phyloP scores from a whole-genome alignment of 2,329 filamentous ascomycete genomes.

The Whalleya microplaca region DNA sequence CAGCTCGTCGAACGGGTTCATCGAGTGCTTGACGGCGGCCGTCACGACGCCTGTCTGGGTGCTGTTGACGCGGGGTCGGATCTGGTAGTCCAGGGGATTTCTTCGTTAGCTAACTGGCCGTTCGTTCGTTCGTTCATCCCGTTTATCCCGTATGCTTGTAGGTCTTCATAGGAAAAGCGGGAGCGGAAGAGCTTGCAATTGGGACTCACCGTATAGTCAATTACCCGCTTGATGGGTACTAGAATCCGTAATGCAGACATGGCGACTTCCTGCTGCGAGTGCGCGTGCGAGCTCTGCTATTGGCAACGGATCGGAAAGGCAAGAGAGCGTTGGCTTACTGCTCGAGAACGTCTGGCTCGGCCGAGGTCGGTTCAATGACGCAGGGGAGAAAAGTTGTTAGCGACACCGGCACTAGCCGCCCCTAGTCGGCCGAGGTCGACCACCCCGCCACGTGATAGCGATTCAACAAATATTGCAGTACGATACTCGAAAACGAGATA shows the following conservation, averaged over 20 bases:
- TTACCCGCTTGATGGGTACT: slow-evolving; percentile 81
- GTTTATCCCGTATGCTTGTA: too few species aligned
- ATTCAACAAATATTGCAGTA: neutral
- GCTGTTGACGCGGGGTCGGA: slow-evolving; percentile 73
- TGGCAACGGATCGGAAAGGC: slow-evolving; percentile 7
- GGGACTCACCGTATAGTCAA: slow-evolving; percentile 77
- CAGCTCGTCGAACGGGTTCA: slow-evolving; percentile 99
- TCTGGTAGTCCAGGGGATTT: slow-evolving; percentile 43
- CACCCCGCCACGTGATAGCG: slow-evolving; percentile 27
- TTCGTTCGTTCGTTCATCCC: neutral
- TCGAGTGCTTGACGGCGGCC: slow-evolving; percentile 90
- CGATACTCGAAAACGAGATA: neutral
- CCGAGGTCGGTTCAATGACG: slow-evolving; percentile 31
- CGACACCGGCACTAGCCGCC: slow-evolving; percentile 38
- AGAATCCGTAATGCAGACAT: slow-evolving; percentile 75
- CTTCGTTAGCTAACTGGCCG: slow-evolving; percentile 3
- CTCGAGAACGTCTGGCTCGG: neutral
- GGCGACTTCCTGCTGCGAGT: slow-evolving; percentile 1
- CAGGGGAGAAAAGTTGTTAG: slow-evolving; percentile 30
- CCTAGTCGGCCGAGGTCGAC: too few species aligned
- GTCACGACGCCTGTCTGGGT: slow-evolving; percentile 87
- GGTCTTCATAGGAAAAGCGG: neutral
- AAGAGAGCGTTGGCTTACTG: neutral
- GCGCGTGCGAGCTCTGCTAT: neutral
- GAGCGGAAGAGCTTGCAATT: slow-evolving; percentile 11